Base-by-base conservation (phyloP, 2,329 filamentous ascomycete species). In the Pseudopithomyces maydicus region DNA sequence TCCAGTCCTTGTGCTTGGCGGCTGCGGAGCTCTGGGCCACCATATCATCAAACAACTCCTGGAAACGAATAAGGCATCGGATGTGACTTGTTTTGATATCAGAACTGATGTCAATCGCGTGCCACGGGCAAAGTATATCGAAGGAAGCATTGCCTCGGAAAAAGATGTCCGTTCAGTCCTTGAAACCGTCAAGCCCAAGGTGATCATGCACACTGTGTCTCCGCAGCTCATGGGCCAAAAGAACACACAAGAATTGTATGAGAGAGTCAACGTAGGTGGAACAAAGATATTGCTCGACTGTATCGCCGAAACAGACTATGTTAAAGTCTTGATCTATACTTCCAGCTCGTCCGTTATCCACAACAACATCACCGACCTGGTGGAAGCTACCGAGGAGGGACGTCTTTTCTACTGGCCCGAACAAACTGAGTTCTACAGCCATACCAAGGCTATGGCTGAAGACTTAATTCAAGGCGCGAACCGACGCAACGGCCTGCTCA, bases 261-360 rank as follows among this genome's bases (percentile, higher is more conserved):
- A 77, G 61, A 75, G 73, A 56, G 77, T 81, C 59, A 81, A 81
- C 50, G 75, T 82, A 19, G 73, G 75, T 14, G 80, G 80, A 15
- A 81, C 78, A 20, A 70, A 74, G 57, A 77, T 64, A 36, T 62
- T 82, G 3, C 26, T 65, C 14, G 35, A 57, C 8, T 38, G 22
- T 23, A 45, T 51, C 1, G 26, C 43, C n/a, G 19, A 43, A 12
- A 45, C 62, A 81, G 22, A 63, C 73, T 44, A 75, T 69, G 14
- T 71, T 78, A 79, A 77, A 65, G 79, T 75, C 2, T 79, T 82
- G 56, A 74, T 82, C 22, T 80, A 79, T 61, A 81, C 79, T 20
- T 56, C 52, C 3, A 52, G 32, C 1, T 57, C 59, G 2, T 54
- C 48, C 12, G 58, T 67, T 41, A 42, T 66, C 48, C 57, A 62